A percentile compares a stretch with the other conserved stretches of the same genome.
These are phyloP conservation scores for Entomortierella chlamydospora DNA, from an alignment of 192 early-diverging fungal species.

Conservation along the genomic window DNA sequence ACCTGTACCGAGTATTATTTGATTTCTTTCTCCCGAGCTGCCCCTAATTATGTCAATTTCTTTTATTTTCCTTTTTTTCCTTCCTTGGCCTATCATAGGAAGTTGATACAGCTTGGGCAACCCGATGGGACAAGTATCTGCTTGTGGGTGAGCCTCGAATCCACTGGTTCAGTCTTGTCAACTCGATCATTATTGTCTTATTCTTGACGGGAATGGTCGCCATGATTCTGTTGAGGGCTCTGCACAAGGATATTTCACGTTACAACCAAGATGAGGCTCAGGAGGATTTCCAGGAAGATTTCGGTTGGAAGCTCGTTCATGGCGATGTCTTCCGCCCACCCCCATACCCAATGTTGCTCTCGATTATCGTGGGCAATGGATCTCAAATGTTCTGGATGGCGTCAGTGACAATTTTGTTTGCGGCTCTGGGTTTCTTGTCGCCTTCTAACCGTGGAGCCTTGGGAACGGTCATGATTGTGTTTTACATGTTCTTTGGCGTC, in stretches of 20 bases:
- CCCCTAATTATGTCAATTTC: background rate
- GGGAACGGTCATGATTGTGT: slow-evolving; percentile 91
- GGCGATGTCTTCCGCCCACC: slow-evolving; percentile 98
- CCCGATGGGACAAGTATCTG: slow-evolving; percentile 89
- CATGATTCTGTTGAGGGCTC: slow-evolving; percentile 87
- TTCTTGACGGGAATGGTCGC: slow-evolving; percentile 93
- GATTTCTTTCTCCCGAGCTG: background rate
- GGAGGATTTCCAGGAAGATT: slow-evolving; percentile 90
- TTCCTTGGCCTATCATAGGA: slow-evolving; percentile 42
- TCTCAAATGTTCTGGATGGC: slow-evolving; percentile 82
- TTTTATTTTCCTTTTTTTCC: no score
- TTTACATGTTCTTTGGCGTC: slow-evolving; percentile 90
- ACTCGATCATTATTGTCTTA: slow-evolving; percentile 93
- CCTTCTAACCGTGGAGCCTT: slow-evolving; percentile 92
- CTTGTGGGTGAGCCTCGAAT: slow-evolving; percentile 90
- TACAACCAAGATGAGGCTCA: slow-evolving; percentile 81
- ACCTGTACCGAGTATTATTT: no score
- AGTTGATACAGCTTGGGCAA: slow-evolving; percentile 80
- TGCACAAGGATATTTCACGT: slow-evolving; percentile 93
- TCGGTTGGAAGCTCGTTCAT: slow-evolving; percentile 98
- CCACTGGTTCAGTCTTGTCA: slow-evolving; percentile 96
- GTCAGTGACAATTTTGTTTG: slow-evolving; percentile 83
- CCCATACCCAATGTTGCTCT: slow-evolving; percentile 74
- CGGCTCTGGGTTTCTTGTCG: slow-evolving; percentile 95
- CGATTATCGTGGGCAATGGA: slow-evolving; percentile 89